phyloP scores from a whole-genome alignment of 2,329 filamentous ascomycete genomes.

The Tolypocladium pustulatum region DNA sequence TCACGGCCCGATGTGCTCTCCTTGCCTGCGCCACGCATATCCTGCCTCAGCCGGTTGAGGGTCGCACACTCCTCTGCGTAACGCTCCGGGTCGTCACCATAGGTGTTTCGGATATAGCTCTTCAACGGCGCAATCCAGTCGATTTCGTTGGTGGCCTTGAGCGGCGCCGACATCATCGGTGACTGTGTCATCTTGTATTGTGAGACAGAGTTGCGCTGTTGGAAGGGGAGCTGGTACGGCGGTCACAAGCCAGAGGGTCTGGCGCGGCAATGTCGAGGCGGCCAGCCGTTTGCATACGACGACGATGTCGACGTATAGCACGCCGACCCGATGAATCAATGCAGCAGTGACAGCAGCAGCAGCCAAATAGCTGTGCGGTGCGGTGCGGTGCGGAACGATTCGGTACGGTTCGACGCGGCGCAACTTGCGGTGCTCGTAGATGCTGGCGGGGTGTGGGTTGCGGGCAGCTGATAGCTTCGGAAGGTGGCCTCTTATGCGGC shows the following conservation, averaged over 20 bases:
- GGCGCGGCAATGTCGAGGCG: not conserved
- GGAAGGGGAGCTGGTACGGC: not conserved
- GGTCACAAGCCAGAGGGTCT: not conserved
- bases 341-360: constrained; percentile 1
- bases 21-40: constrained; percentile 95
- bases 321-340: not conserved
- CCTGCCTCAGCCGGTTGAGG: constrained; percentile 88
- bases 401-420: not conserved
- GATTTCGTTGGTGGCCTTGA: constrained; percentile 93
- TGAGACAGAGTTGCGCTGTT: constrained; percentile 1
- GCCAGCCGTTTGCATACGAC: constrained; percentile 5
- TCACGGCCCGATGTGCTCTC: constrained; percentile 92
- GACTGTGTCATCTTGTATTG: constrained; percentile 59
- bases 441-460: not conserved
- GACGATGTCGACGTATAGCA: not conserved
- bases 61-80: constrained; percentile 94
- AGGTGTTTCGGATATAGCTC: constrained; percentile 82
- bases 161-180: constrained; percentile 89
- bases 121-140: constrained; percentile 94
- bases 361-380: constrained; percentile 1
- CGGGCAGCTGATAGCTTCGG: constrained; percentile 2
- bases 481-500: constrained; percentile 21
- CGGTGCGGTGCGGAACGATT: not conserved
- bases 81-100: constrained; percentile 92
- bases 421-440: not conserved